Evolutionary conservation across 768 basidiomycete genomes (phyloP), one percentile per base, ranked within the genome.

Genomic region (Hebeloma cylindrosporum): DNA sequence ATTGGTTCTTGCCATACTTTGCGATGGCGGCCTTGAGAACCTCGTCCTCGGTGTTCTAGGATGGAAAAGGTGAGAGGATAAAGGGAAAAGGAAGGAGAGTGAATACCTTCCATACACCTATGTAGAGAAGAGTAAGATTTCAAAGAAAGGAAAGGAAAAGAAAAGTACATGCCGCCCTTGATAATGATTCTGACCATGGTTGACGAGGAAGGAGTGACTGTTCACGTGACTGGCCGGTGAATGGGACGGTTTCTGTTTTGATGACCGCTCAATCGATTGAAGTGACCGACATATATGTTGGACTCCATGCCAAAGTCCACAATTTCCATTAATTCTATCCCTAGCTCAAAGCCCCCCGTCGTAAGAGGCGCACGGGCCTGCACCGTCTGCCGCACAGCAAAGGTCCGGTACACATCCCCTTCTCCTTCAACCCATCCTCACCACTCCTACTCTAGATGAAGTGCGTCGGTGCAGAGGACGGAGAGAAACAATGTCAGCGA

Each of bases 1-100:
- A 95, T 75, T 95, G 93, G 60, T 95, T 94, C 72, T 94, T 93
- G 58, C 92, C 92, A 58, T 94, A 94, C 76, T 94, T 93, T 52
- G 90, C 89, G 58, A 98, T 98, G 58, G 96, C 96, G 51, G 96
- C 96, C 70, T 99, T 99, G 56, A 99, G 79, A 40, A 99, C 96
- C 66, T 99, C 96, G 65, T 99, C 94, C 67, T 94, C 92, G 17
- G 92, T 93, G 74, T 93, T 93, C 87, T 93, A 47, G 21, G 28
- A 34, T 32, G 29, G 28, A 46, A 35, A 58, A 50, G 48, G 51
- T 52, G 41, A 22, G 36, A 48, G 9, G 46, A 20, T 40, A 28
- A 25, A 48, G 25, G 28, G 22, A 13, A 14, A 18, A 28, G 33
- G 14, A 32, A 2, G 31, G 8, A 34, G 22, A 18, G 26, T 13